Conservation (phyloP, 495 filamentous ascomycete species). For the Penicillium malachiteum region DNA sequence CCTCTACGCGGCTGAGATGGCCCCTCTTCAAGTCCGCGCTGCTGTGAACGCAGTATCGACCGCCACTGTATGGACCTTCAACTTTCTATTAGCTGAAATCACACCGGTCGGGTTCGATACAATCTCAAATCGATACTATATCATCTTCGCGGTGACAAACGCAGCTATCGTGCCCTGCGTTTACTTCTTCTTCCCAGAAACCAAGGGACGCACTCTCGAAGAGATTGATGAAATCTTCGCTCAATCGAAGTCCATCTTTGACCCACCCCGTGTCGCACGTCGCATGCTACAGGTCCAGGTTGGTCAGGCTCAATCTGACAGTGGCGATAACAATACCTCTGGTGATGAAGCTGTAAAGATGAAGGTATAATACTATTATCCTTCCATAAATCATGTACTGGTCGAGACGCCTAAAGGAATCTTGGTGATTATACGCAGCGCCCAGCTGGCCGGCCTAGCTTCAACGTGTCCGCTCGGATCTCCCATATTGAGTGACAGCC, state of each 20-base stretch:
- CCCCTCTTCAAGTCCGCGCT: constrained; percentile 63
- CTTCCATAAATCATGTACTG: no score
- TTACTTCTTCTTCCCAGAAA: constrained; percentile 39
- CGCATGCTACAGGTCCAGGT: constrained; percentile 3
- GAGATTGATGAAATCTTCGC: constrained; percentile 43
- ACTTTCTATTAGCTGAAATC: constrained; percentile 45
- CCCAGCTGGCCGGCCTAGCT: no score
- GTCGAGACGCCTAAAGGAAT: no score
- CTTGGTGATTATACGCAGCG: no score
- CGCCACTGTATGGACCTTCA: constrained; percentile 60
- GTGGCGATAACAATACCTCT: background rate
- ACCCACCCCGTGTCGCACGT: constrained; percentile 6
- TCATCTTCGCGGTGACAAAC: constrained; percentile 46
- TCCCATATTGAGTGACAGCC: no score
- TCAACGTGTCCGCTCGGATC: no score
- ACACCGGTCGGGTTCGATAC: constrained; percentile 44
- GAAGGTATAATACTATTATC: background rate
- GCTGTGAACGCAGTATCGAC: constrained; percentile 62
- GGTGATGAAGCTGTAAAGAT: background rate
- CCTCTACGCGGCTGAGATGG: constrained; percentile 62
- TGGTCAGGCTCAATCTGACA: constrained; percentile 2
- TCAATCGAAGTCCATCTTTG: constrained; percentile 20
- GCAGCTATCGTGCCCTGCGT: constrained; percentile 17
- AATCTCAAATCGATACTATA: constrained; percentile 46
- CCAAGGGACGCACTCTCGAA: constrained; percentile 41